Conservation (phyloP, 148 eudicot genomes). For the Diospyros kaki region DNA sequence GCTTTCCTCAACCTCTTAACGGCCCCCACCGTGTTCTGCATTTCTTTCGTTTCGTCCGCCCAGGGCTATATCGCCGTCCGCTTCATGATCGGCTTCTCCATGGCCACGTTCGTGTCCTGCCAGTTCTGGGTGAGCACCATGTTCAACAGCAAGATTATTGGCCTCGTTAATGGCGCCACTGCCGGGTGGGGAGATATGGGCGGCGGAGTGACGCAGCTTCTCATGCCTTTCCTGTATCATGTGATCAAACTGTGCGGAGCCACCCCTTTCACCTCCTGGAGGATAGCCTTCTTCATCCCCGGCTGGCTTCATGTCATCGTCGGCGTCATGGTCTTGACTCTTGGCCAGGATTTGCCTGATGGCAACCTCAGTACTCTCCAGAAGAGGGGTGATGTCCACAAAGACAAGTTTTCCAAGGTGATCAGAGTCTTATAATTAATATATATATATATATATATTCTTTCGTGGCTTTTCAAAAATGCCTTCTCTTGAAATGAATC, state of each 20-base stretch:
- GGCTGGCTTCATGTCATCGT: constrained; percentile 39
- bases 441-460: too few relatives aligned
- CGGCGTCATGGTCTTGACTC: constrained; percentile 41
- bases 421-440: too few relatives aligned
- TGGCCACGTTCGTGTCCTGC: constrained; percentile 52
- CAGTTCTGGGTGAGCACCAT: constrained; percentile 52
- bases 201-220: constrained; percentile 43
- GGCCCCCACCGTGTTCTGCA: constrained; percentile 19
- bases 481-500: too few relatives aligned
- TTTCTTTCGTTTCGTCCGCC: constrained; percentile 18
- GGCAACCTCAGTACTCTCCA: constrained; percentile 42
- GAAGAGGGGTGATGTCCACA: constrained; percentile 47
- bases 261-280: constrained; percentile 47
- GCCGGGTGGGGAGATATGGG: constrained; percentile 63
- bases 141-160: constrained; percentile 43
- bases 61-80: constrained; percentile 23
- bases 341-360: constrained; percentile 59
- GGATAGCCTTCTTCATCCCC: constrained; percentile 51
- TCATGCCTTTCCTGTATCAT: constrained; percentile 39
- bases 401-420: constrained; percentile 45
- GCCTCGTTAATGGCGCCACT: constrained; percentile 39
- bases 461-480: too few relatives aligned
- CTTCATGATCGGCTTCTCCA: constrained; percentile 53
- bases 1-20: constrained; percentile 20
- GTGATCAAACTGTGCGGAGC: constrained; percentile 29